Evolutionary conservation across 176 grass and related monocot genomes (phyloP).

Genomic region (Phyllostachys edulis): DNA sequence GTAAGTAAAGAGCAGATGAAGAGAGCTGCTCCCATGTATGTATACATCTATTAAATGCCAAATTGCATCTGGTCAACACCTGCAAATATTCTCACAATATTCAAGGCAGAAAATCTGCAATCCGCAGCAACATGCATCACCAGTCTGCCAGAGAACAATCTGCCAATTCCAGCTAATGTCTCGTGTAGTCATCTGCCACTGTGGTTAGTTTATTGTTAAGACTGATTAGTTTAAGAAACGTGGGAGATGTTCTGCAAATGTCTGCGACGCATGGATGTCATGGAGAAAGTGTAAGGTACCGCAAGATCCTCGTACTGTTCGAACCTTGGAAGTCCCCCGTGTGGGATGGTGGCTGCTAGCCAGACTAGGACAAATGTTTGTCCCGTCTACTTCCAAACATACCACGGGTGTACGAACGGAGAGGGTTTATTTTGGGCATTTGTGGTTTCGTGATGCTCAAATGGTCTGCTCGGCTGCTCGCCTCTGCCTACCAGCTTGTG

Average conservation of each 20-base stretch:
- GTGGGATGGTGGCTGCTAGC: background rate
- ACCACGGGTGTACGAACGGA: no score
- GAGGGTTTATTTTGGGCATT: background rate
- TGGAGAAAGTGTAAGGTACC: background rate
- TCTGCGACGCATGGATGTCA: background rate
- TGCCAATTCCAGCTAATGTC: background rate
- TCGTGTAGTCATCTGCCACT: background rate
- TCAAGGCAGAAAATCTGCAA: background rate
- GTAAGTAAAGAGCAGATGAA: background rate
- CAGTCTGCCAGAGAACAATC: background rate
- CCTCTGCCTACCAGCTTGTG: background rate
- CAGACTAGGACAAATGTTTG: background rate
- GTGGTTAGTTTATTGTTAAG: background rate
- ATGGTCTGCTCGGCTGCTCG: background rate
- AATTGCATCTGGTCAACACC: background rate
- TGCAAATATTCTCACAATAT: background rate
- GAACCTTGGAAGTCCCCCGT: background rate
- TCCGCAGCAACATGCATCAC: background rate
- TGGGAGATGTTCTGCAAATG: background rate
- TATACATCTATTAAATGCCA: background rate
- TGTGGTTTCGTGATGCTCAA: background rate
- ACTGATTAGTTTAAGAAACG: conserved; percentile 11
- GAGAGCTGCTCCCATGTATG: background rate
- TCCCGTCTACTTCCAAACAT: background rate
- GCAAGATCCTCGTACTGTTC: background rate